phyloP scores from a whole-genome alignment of 768 basidiomycete genomes.

The Panellus pusillus region DNA sequence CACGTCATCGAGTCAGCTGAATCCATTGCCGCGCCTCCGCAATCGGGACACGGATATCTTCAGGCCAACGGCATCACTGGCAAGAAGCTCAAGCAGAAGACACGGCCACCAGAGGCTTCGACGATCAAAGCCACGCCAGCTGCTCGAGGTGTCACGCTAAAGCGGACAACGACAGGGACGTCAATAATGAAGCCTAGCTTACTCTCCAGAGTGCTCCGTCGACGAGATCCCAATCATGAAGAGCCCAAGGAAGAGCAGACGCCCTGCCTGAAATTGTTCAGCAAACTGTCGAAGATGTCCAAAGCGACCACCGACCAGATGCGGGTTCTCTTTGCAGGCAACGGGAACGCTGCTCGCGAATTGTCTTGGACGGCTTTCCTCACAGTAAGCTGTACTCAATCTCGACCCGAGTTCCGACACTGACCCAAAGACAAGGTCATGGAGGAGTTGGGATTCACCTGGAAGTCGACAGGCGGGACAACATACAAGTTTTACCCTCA shows the following conservation, averaged over 20 bases:
- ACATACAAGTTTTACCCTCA: conserved; percentile 9
- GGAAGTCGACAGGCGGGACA: not conserved
- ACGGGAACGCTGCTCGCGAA: not conserved
- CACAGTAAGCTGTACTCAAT: not conserved
- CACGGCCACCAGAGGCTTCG: not conserved
- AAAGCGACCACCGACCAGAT: conserved; percentile 5
- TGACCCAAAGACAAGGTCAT: not conserved
- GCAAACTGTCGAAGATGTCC: not conserved
- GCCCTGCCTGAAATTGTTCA: not conserved
- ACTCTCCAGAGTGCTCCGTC: not conserved
- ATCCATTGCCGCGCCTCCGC: conserved; percentile 7
- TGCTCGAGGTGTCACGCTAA: conserved; percentile 1
- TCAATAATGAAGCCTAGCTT: not conserved
- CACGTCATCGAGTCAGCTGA: conserved; percentile 8
- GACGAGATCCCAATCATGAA: not conserved
- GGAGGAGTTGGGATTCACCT: conserved; percentile 8
- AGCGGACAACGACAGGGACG: conserved; percentile 2
- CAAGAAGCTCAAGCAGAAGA: conserved; percentile 6
- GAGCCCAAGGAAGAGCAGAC: not conserved
- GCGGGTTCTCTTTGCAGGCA: conserved; percentile 3
- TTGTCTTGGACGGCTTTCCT: conserved; percentile 11
- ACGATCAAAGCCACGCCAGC: not conserved
- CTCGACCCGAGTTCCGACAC: not conserved
- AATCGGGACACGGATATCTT: conserved; percentile 11
- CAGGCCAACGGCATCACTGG: not conserved